Evolutionary conservation across 352 stramenopile genomes (phyloP), one percentile per base, ranked within the genome.

Genomic region (Phytophthora brassicae): DNA sequence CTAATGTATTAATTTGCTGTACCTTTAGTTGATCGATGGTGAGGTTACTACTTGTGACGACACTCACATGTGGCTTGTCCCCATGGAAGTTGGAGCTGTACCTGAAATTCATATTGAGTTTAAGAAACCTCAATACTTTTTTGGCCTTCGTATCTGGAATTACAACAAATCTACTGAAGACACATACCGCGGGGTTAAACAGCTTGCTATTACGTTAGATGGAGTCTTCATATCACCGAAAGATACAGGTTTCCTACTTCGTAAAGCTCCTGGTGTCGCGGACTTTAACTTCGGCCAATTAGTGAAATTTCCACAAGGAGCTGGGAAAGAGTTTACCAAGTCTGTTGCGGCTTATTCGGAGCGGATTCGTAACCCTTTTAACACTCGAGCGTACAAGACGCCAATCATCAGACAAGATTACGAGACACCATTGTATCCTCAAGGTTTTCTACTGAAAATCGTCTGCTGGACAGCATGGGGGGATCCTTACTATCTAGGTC

Each of bases 11-110:
- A n/a, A n/a, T 1, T 53, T 35, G 0, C 4, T 60, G 1, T 11
- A 35, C 1, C 22, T 33, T 24, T 31, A 93, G 82, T 61, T 97
- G 11, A 63, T 97, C 8, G 90, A 97, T 58, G 87, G 88, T 1
- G 64, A 90, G 7, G 77, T 83, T 7, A 75, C 69, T 22, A 97
- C 89, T 3, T 95, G 75, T 44, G 88, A 97, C 26, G 91, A 97
- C 58, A 79, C 84, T 8, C 90, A 97, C 66, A 90, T 93, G 78
- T 97, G 91, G 91, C 76, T 97, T 0, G 74, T 95, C 22, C 91
- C 91, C 1, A 77, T 90, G 7, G 70, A 76, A 45, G 1, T 43
- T 17, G 46, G 20, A n/a, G 17, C 16, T 22, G 47, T 56, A 2
- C 64, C 75, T 6, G 68, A 88, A 51, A 62, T 94, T 16, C 71